Conservation (phyloP, 495 filamentous ascomycete species). For the Xylaria scruposa region DNA sequence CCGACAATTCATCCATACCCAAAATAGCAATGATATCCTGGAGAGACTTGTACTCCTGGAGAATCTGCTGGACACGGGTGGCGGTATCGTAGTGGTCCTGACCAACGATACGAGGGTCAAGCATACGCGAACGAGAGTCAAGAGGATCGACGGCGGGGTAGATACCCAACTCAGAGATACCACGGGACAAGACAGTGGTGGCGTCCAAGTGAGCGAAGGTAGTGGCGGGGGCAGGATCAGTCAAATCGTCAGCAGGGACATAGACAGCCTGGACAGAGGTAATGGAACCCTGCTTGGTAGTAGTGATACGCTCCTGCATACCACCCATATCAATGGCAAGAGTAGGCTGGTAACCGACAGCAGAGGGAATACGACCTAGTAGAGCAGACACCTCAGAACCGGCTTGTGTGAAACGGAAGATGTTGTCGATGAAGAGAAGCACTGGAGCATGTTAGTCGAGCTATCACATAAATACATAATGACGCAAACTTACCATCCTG, state of each 20-base stretch:
- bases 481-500: conserved; percentile 74
- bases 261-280: conserved; percentile 99
- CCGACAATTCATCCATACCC: conserved; percentile 99
- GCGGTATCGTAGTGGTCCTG: conserved; percentile 97
- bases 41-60: conserved; percentile 99
- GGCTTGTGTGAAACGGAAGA: conserved; percentile 99
- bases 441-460: conserved; percentile 54
- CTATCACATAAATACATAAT: background rate
- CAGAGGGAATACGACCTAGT: conserved; percentile 99
- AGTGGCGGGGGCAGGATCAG: conserved; percentile 98
- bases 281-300: conserved; percentile 98
- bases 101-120: conserved; percentile 97
- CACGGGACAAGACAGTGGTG: conserved; percentile 99
- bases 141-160: conserved; percentile 99
- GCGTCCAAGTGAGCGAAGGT: conserved; percentile 99
- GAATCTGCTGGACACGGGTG: conserved; percentile 94
- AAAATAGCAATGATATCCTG: conserved; percentile 99
- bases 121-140: conserved; percentile 99
- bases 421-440: conserved; percentile 99
- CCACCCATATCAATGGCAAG: conserved; percentile 99
- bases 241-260: conserved; percentile 99
- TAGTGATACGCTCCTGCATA: conserved; percentile 99
- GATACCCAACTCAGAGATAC: conserved; percentile 99
- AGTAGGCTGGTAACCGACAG: conserved; percentile 99
- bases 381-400: conserved; percentile 99